Evolutionary conservation across 345 rosid species (phyloP), one percentile per base, ranked within the genome.

Genomic region (Triadica sebifera): DNA sequence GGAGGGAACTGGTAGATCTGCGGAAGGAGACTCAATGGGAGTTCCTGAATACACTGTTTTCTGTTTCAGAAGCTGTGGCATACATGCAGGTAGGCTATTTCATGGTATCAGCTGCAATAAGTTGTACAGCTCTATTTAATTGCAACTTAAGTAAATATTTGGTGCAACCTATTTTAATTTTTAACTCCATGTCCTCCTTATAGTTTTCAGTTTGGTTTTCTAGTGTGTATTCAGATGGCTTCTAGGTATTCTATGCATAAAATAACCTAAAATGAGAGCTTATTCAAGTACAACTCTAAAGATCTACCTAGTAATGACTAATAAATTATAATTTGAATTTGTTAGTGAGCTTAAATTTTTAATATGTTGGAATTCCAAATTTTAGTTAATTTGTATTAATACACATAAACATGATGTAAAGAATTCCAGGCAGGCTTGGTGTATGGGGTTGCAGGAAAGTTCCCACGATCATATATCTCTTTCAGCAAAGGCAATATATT

Each of bases 31-130:
- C 81, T 73, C 93, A 89, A 53, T 94, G 97, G 98, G 97, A 82
- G 78, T 94, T 94, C 77, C 92, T 94, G 77, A 92, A 94, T 79
- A 94, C 98, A 4, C 81, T 94, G 22, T 94, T 94, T 81, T 94
- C 98, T 51, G 98, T 94, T 74, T 94, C 98, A 51, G 98, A 94
- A 82, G 98, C 94, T 66, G 92, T 94, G 78, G 96, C 97, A 46
- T 94, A 82, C 81, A 90, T 91, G 89, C 97, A 94, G 94, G 98
- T 92, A 80, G 63, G 52, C 56, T 47, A 50, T 25, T 22, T 24
- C 61, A 37, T 49, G 17, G 20, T 71, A 59, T 10, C 46, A 59
- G 45, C 67, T 25, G 46, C 29, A 59, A 45, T 17, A 70, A 24
- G 24, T 71, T 58, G 39, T 12, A 57, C 10, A 43, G 41, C 22